phyloP scores from a whole-genome alignment of 257 asterid species.

The Forsythia suspensa region DNA sequence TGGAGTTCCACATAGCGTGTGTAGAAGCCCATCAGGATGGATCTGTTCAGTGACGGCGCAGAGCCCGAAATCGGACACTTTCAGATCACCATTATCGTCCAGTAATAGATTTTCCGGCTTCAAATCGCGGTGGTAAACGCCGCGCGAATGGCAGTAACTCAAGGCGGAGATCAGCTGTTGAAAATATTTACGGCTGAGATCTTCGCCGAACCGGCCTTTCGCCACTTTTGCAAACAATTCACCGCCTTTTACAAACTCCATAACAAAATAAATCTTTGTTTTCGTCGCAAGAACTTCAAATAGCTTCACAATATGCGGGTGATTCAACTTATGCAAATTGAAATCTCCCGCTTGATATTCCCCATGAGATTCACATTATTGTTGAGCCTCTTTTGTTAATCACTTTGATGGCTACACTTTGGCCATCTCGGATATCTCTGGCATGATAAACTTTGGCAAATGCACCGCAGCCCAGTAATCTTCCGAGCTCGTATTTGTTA shows the following conservation, averaged over 20 bases:
- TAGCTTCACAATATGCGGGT: conserved; percentile 61
- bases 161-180: conserved; percentile 87
- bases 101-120: conserved; percentile 85
- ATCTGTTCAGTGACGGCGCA: conserved; percentile 68
- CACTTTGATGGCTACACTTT: conserved; percentile 74
- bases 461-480: conserved; percentile 91
- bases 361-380: conserved; percentile 22
- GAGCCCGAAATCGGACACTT: conserved; percentile 86
- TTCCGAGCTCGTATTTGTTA: conserved; percentile 80
- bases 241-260: conserved; percentile 89
- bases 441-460: conserved; percentile 93
- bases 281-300: conserved; percentile 78
- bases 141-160: conserved; percentile 69
- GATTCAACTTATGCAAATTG: conserved; percentile 66
- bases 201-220: conserved; percentile 68
- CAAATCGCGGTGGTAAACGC: conserved; percentile 82
- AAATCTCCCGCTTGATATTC: conserved; percentile 71
- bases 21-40: conserved; percentile 62
- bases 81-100: conserved; percentile 78
- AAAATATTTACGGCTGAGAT: conserved; percentile 59
- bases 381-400: conserved; percentile 56
- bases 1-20: conserved; percentile 95
- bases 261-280: conserved; percentile 61
- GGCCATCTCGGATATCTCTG: conserved; percentile 59
- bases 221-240: conserved; percentile 70